These are phyloP conservation scores for Solanum sejunctum DNA, from an alignment of 257 asterid genomes.

Conservation along the genomic window DNA sequence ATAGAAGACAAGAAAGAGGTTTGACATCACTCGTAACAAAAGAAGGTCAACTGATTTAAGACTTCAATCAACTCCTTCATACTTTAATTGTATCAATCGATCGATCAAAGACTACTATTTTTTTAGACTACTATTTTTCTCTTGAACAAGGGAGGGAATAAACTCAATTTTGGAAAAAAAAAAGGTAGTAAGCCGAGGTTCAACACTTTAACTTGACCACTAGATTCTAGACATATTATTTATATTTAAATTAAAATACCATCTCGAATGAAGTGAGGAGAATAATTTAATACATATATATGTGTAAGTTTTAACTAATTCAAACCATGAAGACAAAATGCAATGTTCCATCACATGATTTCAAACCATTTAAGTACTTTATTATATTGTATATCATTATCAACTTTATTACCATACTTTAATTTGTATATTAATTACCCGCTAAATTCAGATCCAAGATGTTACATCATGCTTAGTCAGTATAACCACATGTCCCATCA, in stretches of 20 bases:
- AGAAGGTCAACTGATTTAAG: too few relatives aligned
- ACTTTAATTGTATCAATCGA: too few relatives aligned
- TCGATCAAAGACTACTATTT: too few relatives aligned
- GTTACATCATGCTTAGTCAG: not conserved
- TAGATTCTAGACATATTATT: not conserved
- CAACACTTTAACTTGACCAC: too few relatives aligned
- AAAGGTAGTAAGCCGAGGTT: too few relatives aligned
- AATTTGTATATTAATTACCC: not conserved
- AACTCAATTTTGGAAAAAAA: too few relatives aligned
- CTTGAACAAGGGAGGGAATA: too few relatives aligned
- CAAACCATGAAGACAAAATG: not conserved
- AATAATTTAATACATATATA: not conserved
- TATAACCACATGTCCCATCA: not conserved
- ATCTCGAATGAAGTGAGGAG: not conserved
- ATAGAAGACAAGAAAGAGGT: too few relatives aligned
- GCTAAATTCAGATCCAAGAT: not conserved
- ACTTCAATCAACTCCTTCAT: too few relatives aligned
- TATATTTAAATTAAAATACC: not conserved
- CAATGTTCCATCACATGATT: not conserved
- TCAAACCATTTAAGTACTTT: not conserved
- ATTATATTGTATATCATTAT: not conserved
- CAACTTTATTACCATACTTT: not conserved
- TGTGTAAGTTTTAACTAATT: not conserved
- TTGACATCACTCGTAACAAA: too few relatives aligned
- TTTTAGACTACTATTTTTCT: too few relatives aligned